Evolutionary conservation across 768 basidiomycete genomes (phyloP), one percentile per base, ranked within the genome.

Genomic region (Kwoniella mangroviensis): DNA sequence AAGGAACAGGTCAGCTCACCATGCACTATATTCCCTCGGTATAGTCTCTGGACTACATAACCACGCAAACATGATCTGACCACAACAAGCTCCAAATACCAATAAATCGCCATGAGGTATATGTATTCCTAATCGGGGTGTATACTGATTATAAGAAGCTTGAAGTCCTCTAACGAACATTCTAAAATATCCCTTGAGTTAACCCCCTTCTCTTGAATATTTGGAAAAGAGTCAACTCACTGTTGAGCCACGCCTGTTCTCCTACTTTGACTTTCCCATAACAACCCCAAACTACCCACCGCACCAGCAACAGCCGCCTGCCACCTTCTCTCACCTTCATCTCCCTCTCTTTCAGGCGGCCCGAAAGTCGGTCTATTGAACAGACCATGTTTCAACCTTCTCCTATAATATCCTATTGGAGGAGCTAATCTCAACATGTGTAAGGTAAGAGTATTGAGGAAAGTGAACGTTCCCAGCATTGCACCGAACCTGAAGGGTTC

Each of bases 401-500:
- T 70, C 2, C 72, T 73, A 59, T 79, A 53, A 68, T 83, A 83
- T 6, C 76, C 77, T 17, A 74, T 40, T 3, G 82, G 80, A 10
- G 82, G 82, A 1, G 82, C 78, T 4, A 83, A 71, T 11, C 82
- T 74, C 10, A 83, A 74, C 17, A 80, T 73, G 59, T 83, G 80
- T 21, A 83, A 74, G 2, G 80, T 81, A 17, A 81, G 71, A 11
- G 79, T 83, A 70, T 83, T 81, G 42, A 83, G 72, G 67, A 83
- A 79, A 15, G 82, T 83, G 72, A 83, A 83, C 0, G 80, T 78
- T 4, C 80, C 93, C 45, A 98, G 85, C 93, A 95, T 95, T 0
- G 90, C 89, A 4, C 90, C 92, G 72, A 96, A 95, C 21, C 94
- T 86, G 78, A 91, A 87, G 0, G 92, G 90, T 77, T 97, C 94